Conservation (phyloP, 2,329 filamentous ascomycete species). For the Colletotrichum kahawae region DNA sequence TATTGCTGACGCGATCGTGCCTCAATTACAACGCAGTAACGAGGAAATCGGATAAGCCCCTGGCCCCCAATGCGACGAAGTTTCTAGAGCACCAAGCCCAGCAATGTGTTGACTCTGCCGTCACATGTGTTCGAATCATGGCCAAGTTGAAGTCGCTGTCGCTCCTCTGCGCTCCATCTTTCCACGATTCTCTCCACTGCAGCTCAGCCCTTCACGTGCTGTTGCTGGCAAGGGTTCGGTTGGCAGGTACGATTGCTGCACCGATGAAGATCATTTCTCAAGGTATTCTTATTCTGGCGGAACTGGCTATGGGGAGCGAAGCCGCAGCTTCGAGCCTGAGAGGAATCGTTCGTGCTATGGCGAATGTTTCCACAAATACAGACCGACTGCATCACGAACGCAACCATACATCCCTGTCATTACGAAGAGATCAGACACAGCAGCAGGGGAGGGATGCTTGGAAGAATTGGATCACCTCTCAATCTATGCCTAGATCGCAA, state of each 20-base stretch:
- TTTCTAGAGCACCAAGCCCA: neutral
- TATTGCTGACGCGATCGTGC: neutral
- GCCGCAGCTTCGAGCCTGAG: neutral
- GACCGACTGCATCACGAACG: neutral
- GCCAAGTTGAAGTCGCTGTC: neutral
- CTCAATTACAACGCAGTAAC: neutral
- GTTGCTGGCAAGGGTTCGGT: neutral
- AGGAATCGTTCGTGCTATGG: neutral
- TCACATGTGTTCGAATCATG: neutral
- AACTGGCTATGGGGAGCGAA: neutral
- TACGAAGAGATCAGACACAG: neutral
- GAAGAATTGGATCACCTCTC: neutral
- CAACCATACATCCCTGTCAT: neutral
- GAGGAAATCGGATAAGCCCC: neutral
- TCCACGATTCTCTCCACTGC: neutral
- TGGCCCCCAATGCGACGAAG: neutral
- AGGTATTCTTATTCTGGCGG: neutral
- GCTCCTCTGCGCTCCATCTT: neutral
- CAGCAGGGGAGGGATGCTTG: neutral
- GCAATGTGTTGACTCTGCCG: neutral
- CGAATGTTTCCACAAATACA: neutral
- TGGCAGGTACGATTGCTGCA: neutral
- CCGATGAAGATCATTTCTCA: neutral
- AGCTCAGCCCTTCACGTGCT: neutral
- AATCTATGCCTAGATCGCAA: neutral